These are phyloP conservation scores for Amylostereum chailletii DNA, from an alignment of 1,284 basidiomycete genomes.

Conservation along the genomic window DNA sequence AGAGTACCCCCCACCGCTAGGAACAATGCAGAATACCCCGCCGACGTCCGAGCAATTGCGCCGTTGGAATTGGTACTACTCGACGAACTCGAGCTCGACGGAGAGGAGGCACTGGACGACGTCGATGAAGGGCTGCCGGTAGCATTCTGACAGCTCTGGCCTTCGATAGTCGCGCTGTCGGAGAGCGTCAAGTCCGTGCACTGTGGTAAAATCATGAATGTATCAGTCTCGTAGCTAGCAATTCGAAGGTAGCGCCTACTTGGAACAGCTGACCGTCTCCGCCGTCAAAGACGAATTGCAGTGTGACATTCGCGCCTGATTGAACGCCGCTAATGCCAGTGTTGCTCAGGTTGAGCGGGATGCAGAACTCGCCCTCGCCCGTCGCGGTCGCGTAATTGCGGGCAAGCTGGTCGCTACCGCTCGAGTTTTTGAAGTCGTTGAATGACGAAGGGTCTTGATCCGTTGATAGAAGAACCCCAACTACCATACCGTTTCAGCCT, in stretches of 20 bases:
- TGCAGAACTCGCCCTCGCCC: slow-evolving; percentile 51
- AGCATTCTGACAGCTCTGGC: too few relatives aligned
- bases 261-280: slow-evolving; percentile 66
- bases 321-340: slow-evolving; percentile 41
- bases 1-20: too few relatives aligned
- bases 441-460: slow-evolving; percentile 46
- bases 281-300: slow-evolving; percentile 54
- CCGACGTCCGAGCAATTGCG: too few relatives aligned
- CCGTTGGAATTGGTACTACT: too few relatives aligned
- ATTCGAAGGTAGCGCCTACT: slow-evolving; percentile 24
- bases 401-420: slow-evolving; percentile 20
- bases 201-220: slow-evolving; percentile 20
- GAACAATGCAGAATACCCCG: too few relatives aligned
- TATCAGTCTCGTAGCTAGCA: not conserved
- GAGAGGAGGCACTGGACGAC: slow-evolving; percentile 7
- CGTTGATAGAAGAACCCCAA: slow-evolving; percentile 49
- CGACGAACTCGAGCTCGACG: slow-evolving; percentile 8
- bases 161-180: slow-evolving; percentile 22
- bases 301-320: slow-evolving; percentile 49
- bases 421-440: slow-evolving; percentile 43
- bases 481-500: slow-evolving; percentile 20
- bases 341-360: slow-evolving; percentile 46
- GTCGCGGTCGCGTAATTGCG: slow-evolving; percentile 39
- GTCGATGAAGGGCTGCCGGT: not conserved
- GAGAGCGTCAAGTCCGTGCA: slow-evolving; percentile 67